A percentile compares a stretch with the other conserved stretches of the same genome.
These are phyloP conservation scores for Penicillium expansum DNA, from an alignment of 2,329 filamentous ascomycete species.

Conservation along the genomic window DNA sequence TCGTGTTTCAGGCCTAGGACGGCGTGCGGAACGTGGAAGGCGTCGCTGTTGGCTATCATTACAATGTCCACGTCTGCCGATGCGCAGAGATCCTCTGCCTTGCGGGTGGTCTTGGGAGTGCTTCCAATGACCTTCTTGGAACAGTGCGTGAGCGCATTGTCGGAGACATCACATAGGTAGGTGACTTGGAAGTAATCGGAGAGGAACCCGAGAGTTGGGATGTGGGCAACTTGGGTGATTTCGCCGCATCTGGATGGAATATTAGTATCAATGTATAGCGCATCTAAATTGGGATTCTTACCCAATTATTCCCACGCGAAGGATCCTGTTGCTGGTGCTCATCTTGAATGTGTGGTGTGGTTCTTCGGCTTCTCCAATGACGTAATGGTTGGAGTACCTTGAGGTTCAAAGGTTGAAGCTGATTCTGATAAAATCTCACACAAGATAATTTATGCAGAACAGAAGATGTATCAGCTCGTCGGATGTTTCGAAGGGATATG, in stretches of 20 bases:
- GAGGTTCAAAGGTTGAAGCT: not conserved
- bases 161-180: constrained; percentile 54
- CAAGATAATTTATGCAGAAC: not conserved
- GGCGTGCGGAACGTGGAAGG: constrained; percentile 51
- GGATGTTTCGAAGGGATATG: not conserved
- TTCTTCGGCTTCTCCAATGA: not conserved
- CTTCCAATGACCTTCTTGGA: constrained; percentile 25
- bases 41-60: constrained; percentile 50
- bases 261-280: not conserved
- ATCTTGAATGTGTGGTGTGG: not conserved
- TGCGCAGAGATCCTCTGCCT: constrained; percentile 45
- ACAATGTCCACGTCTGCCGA: constrained; percentile 51
- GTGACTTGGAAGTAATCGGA: constrained; percentile 46
- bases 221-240: constrained; percentile 51
- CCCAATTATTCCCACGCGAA: constrained; percentile 10
- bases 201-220: constrained; percentile 48
- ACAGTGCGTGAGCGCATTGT: constrained; percentile 42
- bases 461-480: not conserved
- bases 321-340: not conserved
- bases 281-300: not conserved
- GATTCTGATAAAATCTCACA: not conserved
- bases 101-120: constrained; percentile 31
- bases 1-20: constrained; percentile 50
- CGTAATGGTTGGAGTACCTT: not conserved
- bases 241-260: constrained; percentile 44